Evolutionary conservation across 225 moss, liverwort and hornwort genomes (phyloP).

Genomic region (Neckera pumila): DNA sequence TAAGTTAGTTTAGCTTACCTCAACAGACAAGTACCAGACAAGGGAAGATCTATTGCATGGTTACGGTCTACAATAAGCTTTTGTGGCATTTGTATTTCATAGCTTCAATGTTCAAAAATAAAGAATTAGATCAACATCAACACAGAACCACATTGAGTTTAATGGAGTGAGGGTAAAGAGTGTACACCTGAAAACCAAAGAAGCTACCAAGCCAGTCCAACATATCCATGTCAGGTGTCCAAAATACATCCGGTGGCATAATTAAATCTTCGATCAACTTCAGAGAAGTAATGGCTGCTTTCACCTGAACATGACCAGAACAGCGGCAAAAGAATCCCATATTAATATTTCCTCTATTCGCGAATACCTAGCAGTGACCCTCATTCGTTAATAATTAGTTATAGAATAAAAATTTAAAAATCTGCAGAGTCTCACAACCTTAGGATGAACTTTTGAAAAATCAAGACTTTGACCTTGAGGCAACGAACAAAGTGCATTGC

Average conservation of each 20-base stretch:
- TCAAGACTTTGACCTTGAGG: background rate
- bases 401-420: background rate
- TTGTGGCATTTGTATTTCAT: background rate
- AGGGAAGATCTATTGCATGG: background rate
- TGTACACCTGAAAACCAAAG: constrained; percentile 79
- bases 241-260: constrained; percentile 33
- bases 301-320: constrained; percentile 33
- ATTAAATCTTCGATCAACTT: constrained; percentile 44
- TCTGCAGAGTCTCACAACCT: background rate
- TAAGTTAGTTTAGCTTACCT: background rate
- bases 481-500: background rate
- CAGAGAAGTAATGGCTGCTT: constrained; percentile 72
- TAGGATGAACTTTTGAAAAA: background rate
- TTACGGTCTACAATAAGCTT: background rate
- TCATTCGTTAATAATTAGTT: background rate
- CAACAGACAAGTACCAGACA: background rate
- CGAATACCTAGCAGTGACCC: background rate
- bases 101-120: background rate
- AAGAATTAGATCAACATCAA: background rate
- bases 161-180: background rate
- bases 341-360: background rate
- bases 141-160: background rate
- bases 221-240: constrained; percentile 49
- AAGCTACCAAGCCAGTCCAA: constrained; percentile 82
- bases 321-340: background rate